phyloP scores from a whole-genome alignment of 768 basidiomycete species.

The Amanita molliuscula region DNA sequence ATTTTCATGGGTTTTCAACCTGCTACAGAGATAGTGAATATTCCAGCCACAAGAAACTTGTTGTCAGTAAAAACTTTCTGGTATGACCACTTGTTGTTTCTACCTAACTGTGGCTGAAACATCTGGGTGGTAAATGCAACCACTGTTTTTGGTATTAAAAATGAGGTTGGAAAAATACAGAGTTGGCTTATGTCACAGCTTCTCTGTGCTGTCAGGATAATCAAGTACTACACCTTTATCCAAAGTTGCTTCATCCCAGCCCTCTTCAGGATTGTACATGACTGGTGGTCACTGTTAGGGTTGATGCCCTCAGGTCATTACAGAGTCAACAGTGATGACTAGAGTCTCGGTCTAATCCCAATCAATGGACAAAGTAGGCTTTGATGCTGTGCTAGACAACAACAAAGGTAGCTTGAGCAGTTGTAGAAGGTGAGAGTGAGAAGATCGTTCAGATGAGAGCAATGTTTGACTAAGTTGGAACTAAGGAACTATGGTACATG shows the following conservation, averaged over 20 bases:
- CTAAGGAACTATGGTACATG: no score
- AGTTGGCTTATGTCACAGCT: slow-evolving; percentile 54
- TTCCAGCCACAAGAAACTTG: slow-evolving; percentile 85
- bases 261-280: slow-evolving; percentile 47
- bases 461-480: no score
- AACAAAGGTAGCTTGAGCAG: no score
- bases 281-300: slow-evolving; percentile 15
- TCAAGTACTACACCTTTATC: slow-evolving; percentile 58
- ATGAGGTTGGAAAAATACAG: slow-evolving; percentile 2
- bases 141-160: slow-evolving; percentile 33
- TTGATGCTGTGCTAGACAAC: no score
- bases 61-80: slow-evolving; percentile 90
- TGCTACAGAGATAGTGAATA: slow-evolving; percentile 69
- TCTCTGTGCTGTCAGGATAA: slow-evolving; percentile 49
- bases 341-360: no score
- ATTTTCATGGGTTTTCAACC: slow-evolving; percentile 81
- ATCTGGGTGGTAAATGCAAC: slow-evolving; percentile 69
- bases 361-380: no score
- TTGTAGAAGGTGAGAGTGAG: no score
- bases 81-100: slow-evolving; percentile 67
- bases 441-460: no score
- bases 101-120: slow-evolving; percentile 53
- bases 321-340: no score
- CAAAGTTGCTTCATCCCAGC: slow-evolving; percentile 79
- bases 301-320: no score